Evolutionary conservation across 225 moss, liverwort and hornwort genomes (phyloP), one percentile per base, ranked within the genome.

Genomic region (Lunularia cruciata): DNA sequence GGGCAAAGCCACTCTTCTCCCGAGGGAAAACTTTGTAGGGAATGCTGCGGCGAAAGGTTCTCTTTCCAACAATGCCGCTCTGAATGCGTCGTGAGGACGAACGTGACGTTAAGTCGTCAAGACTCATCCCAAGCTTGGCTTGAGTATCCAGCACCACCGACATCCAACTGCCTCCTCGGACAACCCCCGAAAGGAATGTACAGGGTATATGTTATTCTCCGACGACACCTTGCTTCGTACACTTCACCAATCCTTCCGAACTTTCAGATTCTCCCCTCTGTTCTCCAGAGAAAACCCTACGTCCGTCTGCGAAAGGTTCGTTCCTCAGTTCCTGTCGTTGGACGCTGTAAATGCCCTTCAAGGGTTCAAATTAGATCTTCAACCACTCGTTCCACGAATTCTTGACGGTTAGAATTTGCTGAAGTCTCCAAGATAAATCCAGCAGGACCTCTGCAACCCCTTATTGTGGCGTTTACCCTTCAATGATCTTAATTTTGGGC

Each of bases 111-210:
- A 96, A 80, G 73, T 96, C 96, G 85, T 96, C 96, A 72, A 96
- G 82, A 88, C 92, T 96, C 96, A 96, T 96, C 54, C 92, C 92
- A 77, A 96, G 86, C 79, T 96, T 92, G 64, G 92, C 90, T 76
- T 96, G 96, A 7, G 92, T 96, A 86, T 96, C 92, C 73, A 96
- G 80, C 72, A 83, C 87, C 58, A 72, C 80, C 84, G 96, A 96
- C 96, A 96, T 96, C 73, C 77, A 85, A 74, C 51, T 75, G 35
- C 77, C 60, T 72, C 61, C 19, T 80, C 61, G 52, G 53, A 65
- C 27, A 16, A 73, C 68, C 28, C 72, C 69, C 57, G n/a, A 40
- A 25, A 61, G 39, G 9, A 22, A 39, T 26, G 0, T 13, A 39
- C 25, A 40, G 38, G 22, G 14, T 38, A 40, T 14, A 40, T 10